Evolutionary conservation across 805 yeast species (phyloP).

Genomic region (Ogataea thermomethanolica): DNA sequence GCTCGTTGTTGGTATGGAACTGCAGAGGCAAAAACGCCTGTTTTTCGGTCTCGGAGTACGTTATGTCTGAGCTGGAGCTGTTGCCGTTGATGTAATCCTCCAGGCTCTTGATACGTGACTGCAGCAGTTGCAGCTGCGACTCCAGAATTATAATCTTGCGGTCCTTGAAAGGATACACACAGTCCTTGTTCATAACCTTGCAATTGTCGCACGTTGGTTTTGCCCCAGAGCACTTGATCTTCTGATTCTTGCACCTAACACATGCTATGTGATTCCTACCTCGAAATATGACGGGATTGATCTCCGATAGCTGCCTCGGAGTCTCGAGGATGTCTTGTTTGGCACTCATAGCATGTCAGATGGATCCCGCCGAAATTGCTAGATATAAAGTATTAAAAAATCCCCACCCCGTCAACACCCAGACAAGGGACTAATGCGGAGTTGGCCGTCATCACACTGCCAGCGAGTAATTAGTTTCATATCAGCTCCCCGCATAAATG

Average conservation of each 20-base stretch:
- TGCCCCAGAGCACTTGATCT: slow-evolving; percentile 48
- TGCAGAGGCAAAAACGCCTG: slow-evolving; percentile 20
- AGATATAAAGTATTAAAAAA: too few relatives aligned
- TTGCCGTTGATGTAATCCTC: slow-evolving; percentile 19
- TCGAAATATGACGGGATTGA: slow-evolving; percentile 25
- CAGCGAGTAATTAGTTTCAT: too few relatives aligned
- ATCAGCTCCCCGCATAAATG: slow-evolving; percentile 4
- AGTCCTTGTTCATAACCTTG: slow-evolving; percentile 20
- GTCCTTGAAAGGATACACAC: slow-evolving; percentile 29
- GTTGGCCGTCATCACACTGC: too few relatives aligned
- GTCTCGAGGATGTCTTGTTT: slow-evolving; percentile 17
- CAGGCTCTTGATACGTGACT: slow-evolving; percentile 23
- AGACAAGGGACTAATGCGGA: too few relatives aligned
- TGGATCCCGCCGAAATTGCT: too few relatives aligned
- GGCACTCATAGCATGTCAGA: slow-evolving; percentile 7
- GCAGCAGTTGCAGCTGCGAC: slow-evolving; percentile 26
- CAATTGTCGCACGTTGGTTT: slow-evolving; percentile 31
- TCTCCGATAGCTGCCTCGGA: slow-evolving; percentile 12
- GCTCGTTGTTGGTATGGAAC: slow-evolving; percentile 21
- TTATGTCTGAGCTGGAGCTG: not conserved
- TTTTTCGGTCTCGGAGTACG: slow-evolving; percentile 14
- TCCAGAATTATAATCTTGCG: slow-evolving; percentile 30
- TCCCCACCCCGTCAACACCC: too few relatives aligned
- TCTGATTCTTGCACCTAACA: slow-evolving; percentile 46
- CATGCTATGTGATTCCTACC: slow-evolving; percentile 41